These are phyloP conservation scores for Cinchona pubescens DNA, from an alignment of 257 asterid genomes.

Conservation along the genomic window DNA sequence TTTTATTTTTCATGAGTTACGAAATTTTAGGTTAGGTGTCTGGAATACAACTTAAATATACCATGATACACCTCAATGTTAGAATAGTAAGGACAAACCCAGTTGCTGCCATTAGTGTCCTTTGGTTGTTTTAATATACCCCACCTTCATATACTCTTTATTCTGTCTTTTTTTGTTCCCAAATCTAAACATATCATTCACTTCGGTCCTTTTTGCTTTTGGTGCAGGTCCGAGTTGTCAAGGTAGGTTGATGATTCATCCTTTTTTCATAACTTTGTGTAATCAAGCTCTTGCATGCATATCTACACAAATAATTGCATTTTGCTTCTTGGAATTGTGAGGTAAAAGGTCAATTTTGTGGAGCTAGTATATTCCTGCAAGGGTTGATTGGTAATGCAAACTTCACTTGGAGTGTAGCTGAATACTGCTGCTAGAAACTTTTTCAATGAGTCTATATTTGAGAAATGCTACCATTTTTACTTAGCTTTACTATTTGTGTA, in stretches of 20 bases:
- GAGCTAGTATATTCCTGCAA: neutral
- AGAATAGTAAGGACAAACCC: neutral
- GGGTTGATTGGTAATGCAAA: neutral
- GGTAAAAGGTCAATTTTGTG: neutral
- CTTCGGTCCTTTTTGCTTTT: neutral
- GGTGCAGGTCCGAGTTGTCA: constrained; percentile 90
- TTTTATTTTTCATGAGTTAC: neutral
- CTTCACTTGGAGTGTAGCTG: neutral
- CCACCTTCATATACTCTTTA: neutral
- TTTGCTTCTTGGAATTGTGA: neutral
- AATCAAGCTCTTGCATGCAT: constrained; percentile 25
- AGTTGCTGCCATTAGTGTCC: neutral
- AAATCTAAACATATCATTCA: neutral
- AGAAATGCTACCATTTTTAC: neutral
- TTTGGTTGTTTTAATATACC: neutral
- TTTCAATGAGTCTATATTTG: neutral
- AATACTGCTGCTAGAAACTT: neutral
- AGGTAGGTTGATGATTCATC: constrained; percentile 64
- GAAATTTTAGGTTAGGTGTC: neutral
- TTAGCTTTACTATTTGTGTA: neutral
- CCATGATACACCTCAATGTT: too few relatives aligned
- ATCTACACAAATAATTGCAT: neutral
- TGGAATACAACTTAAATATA: neutral
- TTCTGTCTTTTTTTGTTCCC: neutral
- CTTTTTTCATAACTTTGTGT: constrained; percentile 22